Base-by-base conservation (phyloP, 345 rosid species). In the Euphorbia lathyris region DNA sequence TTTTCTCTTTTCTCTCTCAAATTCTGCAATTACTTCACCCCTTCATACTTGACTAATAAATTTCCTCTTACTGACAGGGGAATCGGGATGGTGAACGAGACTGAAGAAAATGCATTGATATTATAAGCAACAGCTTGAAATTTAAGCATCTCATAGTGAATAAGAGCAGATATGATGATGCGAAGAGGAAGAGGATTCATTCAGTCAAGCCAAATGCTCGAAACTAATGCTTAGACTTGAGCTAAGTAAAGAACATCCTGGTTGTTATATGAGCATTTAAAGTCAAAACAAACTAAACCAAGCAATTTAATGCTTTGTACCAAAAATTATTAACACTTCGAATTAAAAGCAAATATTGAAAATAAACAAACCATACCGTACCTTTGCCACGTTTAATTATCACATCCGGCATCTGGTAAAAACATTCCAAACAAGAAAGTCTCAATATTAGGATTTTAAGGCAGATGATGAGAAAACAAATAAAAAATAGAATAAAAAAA, bases 301-400 rank as follows among this genome's bases (percentile, higher is more conserved):
- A 45, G 29, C 16, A 56, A 53, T 53, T 20, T 22, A 53, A 22
- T 2, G 20, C 66, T 38, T 14, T 30, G 48, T 7, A 62, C 20
- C 34, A 22, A 29, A 68, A 53, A 70, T 57, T 5, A 73, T 13
- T 16, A 22, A 19, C 43, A 10, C 22, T 36, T 38, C 7, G 7
- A 25, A 20, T 9, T 3, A 29, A 63, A 58, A n/a, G 45, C 27
- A 48, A 71, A 66, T n/a, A n/a, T n/a, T n/a, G n/a, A n/a, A n/a
- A n/a, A n/a, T 14, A 1, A 65, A 55, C 19, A 56, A 45, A 68
- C 45, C 66, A 19, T 9, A 61, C 63, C 80, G 58, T 79, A 90
- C 98, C 89, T 72, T 85, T 86, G 74, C 85, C 77, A 69, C 84
- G 78, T 83, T 82, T 88, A 63, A 83, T 68, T 70, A 91, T 88